Conservation (phyloP, 1,284 basidiomycete genomes). For the Crepidotus sp. region DNA sequence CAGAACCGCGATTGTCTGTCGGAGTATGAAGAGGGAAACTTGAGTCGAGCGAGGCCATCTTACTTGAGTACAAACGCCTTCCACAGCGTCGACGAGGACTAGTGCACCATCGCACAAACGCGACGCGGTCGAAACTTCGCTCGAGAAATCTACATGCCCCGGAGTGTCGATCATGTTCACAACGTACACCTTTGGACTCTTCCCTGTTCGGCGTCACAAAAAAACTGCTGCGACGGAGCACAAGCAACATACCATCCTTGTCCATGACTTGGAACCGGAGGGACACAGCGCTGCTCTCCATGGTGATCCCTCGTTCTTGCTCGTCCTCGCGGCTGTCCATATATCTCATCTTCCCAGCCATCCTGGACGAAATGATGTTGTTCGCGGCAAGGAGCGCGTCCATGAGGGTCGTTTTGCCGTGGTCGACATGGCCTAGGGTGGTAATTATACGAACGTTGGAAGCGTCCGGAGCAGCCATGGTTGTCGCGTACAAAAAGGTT, state of each 20-base stretch:
- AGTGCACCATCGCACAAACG: constrained; percentile 93
- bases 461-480: constrained; percentile 42
- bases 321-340: constrained; percentile 96
- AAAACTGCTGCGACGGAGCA: constrained; percentile 25
- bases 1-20: constrained; percentile 88
- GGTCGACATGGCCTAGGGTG: constrained; percentile 79
- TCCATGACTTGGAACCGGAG: constrained; percentile 75
- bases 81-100: constrained; percentile 95
- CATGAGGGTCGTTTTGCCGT: constrained; percentile 94
- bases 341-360: constrained; percentile 96
- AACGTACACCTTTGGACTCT: constrained; percentile 28
- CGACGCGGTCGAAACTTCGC: constrained; percentile 92
- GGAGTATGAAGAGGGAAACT: neutral
- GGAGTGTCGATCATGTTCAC: constrained; percentile 98
- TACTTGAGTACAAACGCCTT: constrained; percentile 97
- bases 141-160: constrained; percentile 97
- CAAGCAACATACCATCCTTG: constrained; percentile 33
- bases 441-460: constrained; percentile 66
- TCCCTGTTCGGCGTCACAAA: constrained; percentile 1
- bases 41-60: constrained; percentile 22
- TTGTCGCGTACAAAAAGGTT: constrained; percentile 8
- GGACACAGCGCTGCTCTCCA: constrained; percentile 95
- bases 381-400: constrained; percentile 94
- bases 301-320: constrained; percentile 96
- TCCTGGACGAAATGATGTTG: constrained; percentile 90